A percentile compares a stretch with the other conserved stretches of the same genome.
Conservation (phyloP, 2,329 filamentous ascomycete species). For the Rutstroemia sp. region DNA sequence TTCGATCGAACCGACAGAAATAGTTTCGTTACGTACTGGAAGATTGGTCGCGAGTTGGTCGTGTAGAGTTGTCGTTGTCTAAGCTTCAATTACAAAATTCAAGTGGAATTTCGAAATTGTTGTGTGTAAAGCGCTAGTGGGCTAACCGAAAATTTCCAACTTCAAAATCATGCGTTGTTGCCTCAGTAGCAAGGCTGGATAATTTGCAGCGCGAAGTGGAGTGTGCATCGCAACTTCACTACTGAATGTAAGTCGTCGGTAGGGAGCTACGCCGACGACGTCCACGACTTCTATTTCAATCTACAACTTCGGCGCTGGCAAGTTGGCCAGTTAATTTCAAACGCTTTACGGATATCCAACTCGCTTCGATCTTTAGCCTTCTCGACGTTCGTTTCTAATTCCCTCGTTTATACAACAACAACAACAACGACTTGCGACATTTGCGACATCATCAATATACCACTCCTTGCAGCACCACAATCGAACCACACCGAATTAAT, state of each 20-base stretch:
- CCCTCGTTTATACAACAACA: background rate
- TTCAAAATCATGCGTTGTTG: background rate
- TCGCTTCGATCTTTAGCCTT: background rate
- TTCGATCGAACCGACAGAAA: constrained; percentile 6
- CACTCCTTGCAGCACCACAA: constrained; percentile 2
- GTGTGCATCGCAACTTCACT: background rate
- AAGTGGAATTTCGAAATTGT: constrained; percentile 16
- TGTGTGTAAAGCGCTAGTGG: constrained; percentile 8
- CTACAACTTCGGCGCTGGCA: background rate
- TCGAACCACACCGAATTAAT: background rate
- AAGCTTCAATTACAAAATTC: background rate
- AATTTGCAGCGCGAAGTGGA: background rate
- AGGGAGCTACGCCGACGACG: constrained; percentile 4
- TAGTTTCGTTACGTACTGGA: constrained; percentile 17
- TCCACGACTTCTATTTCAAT: background rate
- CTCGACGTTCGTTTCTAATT: constrained; percentile 1
- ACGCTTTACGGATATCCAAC: no score
- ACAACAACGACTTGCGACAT: background rate
- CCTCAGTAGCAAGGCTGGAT: background rate
- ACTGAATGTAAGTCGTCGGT: background rate
- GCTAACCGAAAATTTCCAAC: constrained; percentile 5
- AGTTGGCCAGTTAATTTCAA: background rate
- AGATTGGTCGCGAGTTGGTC: constrained; percentile 21
- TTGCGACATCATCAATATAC: background rate
- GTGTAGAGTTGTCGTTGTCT: constrained; percentile 19